Percentiles rank a stretch among this genome's conserved stretches.
These are phyloP conservation scores for Lagenaria siceraria DNA, from an alignment of 306 rosid species.

Conservation along the genomic window DNA sequence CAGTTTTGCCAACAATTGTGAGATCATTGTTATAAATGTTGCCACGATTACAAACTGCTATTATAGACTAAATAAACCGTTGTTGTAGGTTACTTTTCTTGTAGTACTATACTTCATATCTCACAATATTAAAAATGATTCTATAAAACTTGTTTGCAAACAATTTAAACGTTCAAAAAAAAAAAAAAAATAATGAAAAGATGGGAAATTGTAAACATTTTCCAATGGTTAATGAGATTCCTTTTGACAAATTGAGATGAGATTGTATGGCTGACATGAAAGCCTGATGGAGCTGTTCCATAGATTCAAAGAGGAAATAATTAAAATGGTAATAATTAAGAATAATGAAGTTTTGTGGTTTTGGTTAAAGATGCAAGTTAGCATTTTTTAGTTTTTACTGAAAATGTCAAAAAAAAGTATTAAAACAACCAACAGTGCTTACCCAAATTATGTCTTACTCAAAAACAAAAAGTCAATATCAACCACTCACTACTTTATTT, in stretches of 20 bases:
- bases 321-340: neutral
- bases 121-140: neutral
- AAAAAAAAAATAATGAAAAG: too few species aligned
- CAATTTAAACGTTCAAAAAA: too few species aligned
- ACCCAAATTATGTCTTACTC: neutral
- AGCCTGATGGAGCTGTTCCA: neutral
- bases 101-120: too few species aligned
- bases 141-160: neutral
- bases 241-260: neutral
- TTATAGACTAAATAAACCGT: too few species aligned
- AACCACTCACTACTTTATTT: neutral
- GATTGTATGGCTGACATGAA: neutral
- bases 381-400: neutral
- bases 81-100: too few species aligned
- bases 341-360: neutral
- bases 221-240: neutral
- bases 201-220: neutral
- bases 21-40: too few species aligned
- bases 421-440: neutral
- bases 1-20: too few species aligned
- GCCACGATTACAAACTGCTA: too few species aligned
- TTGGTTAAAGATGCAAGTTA: neutral
- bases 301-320: neutral
- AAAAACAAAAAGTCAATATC: neutral
- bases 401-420: neutral